Evolutionary conservation across 306 rosid species (phyloP), one percentile per base, ranked within the genome.

Genomic region (Luffa acutangula): DNA sequence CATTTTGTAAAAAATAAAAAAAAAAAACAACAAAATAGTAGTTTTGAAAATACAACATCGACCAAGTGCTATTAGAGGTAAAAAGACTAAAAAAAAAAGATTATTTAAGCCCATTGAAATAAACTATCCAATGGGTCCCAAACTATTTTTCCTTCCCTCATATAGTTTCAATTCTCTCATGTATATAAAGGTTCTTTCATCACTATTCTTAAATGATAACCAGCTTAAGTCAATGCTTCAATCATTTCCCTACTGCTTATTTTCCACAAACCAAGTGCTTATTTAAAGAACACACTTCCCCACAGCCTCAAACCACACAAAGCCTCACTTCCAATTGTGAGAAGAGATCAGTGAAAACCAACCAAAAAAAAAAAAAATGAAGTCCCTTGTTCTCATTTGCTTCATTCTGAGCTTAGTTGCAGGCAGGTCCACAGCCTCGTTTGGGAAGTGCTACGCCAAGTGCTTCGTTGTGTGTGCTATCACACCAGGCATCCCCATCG

Each of bases 391-490:
- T 67, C 0, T 67, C 12, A 9, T 69, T 42, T 42, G 33, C 60
- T 67, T 84, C 25, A 25, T 78, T 34, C 66, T 76, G 43, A 63
- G 53, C 31, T 21, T 82, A 81, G n/a, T 82, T 1, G 34, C 57
- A 21, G 80, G 76, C 14, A 72, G 71, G 20, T 72, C 87, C 53
- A 48, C 42, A 69, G 75, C 75, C 77, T 17, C 39, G 63, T 43
- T 87, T 83, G 77, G 20, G 39, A 41, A 81, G 81, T 87, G 90
- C 81, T 83, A 80, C 8, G 84, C 71, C 49, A 60, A 66, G 21
- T 87, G 90, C 87, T 85, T 87, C 71, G 5, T 83, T 6, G 60
- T 77, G n/a, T 87, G 90, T 52, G 41, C 84, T 31, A 64, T 85
- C 81, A 64, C 67, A 52, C 88, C 87, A 4, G 62, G 42, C 74